Base-by-base conservation (phyloP, 169 alveolate species). In the Perkinsus marinus region DNA sequence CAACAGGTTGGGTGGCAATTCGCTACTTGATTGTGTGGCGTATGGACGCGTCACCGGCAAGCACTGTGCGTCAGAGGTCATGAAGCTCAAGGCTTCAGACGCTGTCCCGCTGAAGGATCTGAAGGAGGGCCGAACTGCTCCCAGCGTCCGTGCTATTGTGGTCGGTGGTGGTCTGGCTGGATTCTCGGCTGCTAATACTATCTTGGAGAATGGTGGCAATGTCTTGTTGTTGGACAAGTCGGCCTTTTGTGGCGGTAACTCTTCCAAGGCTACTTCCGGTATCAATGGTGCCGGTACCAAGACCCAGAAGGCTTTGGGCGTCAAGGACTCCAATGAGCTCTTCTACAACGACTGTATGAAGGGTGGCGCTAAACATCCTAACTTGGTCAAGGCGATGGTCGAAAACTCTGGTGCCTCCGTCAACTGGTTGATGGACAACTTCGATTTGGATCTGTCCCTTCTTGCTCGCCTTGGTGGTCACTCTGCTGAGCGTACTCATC, bases 381-480 rank as follows among this genome's bases (percentile, higher is more conserved):
- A 90, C 13, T 90, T 89, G 92, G 93, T 68, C 91, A 91, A 89
- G 92, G 93, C 68, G 39, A 39, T 90, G 43, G 91, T 89, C 92
- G 90, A 91, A 30, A 91, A 93, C 57, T 90, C 89, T 90, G 92
- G 92, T 5, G 34, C 92, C 37, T 68, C 57, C 30, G 37, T 36
- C 89, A 92, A 94, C 91, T 94, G 92, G 92, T 91, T 93, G 43
- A 43, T 57, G 41, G 92, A 93, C 26, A 89, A 36, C 38, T 92
- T 91, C 17, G 43, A 90, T 89, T 89, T 92, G 89, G 94, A 92
- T 39, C 94, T 94, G 39, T 90, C 94, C 68, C 92, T 46, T 41
- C 90, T 94, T 89, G 93, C 93, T 47, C 90, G 92, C 47, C 93
- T 94, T 57, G 95, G 95, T 90, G 95, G 95, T 43, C 95, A 94